Percentiles rank a stretch among this genome's conserved stretches.
Evolutionary conservation across 2,329 filamentous ascomycete species (phyloP).

Genomic region (Colletotrichum gloeosporioides): DNA sequence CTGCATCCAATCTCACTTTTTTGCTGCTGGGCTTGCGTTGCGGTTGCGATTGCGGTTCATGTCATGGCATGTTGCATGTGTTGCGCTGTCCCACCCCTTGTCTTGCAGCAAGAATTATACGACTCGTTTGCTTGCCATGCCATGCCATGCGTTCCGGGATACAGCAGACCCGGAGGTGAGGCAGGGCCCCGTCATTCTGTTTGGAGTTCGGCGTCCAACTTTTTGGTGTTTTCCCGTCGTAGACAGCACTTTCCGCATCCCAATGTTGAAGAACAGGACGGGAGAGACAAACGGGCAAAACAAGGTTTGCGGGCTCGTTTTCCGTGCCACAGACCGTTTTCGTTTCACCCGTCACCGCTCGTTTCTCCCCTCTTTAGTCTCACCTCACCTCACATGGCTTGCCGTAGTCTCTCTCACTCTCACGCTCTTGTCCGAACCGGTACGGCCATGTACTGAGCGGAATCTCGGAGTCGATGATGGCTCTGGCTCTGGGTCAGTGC

Average conservation of each 20-base stretch:
- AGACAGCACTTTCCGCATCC: neutral
- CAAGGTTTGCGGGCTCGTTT: conserved; percentile 11
- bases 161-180: neutral
- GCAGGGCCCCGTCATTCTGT: neutral
- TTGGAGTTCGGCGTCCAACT: neutral
- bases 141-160: neutral
- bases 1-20: conserved; percentile 6
- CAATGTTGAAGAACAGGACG: neutral
- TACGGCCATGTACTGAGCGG: neutral
- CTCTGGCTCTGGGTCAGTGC: neutral
- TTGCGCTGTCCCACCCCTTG: neutral
- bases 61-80: conserved; percentile 10
- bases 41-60: conserved; percentile 7
- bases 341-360: conserved; percentile 16
- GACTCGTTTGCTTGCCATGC: neutral
- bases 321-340: conserved; percentile 15
- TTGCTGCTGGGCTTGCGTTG: neutral
- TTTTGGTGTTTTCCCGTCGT: neutral
- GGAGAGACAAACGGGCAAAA: neutral
- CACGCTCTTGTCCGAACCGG: neutral
- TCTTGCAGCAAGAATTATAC: neutral
- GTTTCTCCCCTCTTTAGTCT: neutral
- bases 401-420: neutral
- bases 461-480: neutral
- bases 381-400: conserved; percentile 1